These are phyloP conservation scores for Citrus sp. DNA, from an alignment of 345 rosid genomes.

Conservation along the genomic window DNA sequence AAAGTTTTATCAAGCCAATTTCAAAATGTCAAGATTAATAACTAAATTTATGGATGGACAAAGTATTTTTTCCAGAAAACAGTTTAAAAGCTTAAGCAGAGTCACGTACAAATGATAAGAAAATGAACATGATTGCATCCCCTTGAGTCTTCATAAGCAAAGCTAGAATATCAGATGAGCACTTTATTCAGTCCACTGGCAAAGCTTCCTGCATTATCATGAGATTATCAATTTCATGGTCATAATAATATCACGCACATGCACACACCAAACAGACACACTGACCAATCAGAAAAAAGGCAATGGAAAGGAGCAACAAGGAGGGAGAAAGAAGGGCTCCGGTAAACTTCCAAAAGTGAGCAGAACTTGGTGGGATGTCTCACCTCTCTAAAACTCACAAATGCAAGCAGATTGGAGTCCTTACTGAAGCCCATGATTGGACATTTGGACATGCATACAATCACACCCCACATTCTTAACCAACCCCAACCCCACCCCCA, in stretches of 20 bases:
- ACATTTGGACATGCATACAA: not conserved
- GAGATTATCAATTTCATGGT: not conserved
- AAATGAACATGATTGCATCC: constrained; percentile 2
- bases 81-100: constrained; percentile 5
- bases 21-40: not conserved
- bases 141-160: constrained; percentile 13
- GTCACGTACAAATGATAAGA: constrained; percentile 14
- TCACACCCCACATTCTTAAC: not conserved
- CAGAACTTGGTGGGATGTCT: not conserved
- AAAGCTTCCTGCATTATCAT: constrained; percentile 18
- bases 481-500: not conserved
- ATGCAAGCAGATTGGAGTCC: not conserved
- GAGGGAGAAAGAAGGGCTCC: not conserved
- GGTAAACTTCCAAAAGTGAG: not conserved
- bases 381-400: not conserved
- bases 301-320: not conserved
- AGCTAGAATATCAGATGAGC: constrained; percentile 1
- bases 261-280: not conserved
- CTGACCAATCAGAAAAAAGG: not conserved
- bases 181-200: constrained; percentile 20
- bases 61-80: not conserved
- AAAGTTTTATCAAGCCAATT: constrained; percentile 5
- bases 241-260: not conserved
- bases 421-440: constrained; percentile 5
- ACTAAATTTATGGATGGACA: not conserved